Conservation (phyloP, 495 filamentous ascomycete species). For the Podospora pseudoanserina region DNA sequence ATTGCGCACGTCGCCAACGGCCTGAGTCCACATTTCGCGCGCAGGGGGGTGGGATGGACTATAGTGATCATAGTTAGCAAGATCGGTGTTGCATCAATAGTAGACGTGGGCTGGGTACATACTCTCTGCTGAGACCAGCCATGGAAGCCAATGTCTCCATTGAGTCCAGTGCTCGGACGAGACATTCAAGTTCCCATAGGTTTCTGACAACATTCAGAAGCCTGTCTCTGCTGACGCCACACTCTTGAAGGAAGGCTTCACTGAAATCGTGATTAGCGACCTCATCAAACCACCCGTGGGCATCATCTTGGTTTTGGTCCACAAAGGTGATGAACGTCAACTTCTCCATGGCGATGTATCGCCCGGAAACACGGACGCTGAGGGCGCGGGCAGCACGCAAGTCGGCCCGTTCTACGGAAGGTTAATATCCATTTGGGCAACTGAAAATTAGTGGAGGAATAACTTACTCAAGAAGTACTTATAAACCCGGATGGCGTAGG, state of each 20-base stretch:
- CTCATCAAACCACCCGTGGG: slow-evolving; percentile 42
- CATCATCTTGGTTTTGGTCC: slow-evolving; percentile 24
- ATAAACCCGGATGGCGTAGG: slow-evolving; percentile 63
- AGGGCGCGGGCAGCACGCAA: slow-evolving; percentile 65
- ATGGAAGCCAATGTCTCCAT: slow-evolving; percentile 55
- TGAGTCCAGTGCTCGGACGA: slow-evolving; percentile 62
- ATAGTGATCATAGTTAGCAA: not conserved
- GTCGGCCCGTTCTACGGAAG: slow-evolving; percentile 43
- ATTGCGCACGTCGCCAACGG: slow-evolving; percentile 36
- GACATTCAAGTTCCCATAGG: slow-evolving; percentile 69
- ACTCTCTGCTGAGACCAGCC: slow-evolving; percentile 44
- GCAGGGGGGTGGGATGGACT: slow-evolving; percentile 8
- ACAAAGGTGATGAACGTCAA: slow-evolving; percentile 23
- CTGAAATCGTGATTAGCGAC: slow-evolving; percentile 33
- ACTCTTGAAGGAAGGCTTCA: slow-evolving; percentile 35
- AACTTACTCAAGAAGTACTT: slow-evolving; percentile 68
- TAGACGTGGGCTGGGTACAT: slow-evolving; percentile 9
- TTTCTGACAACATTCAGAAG: slow-evolving; percentile 55
- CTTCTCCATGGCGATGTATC: slow-evolving; percentile 41
- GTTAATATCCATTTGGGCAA: slow-evolving; percentile 28
- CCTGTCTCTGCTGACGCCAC: slow-evolving; percentile 33
- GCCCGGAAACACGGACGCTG: slow-evolving; percentile 45
- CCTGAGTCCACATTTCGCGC: slow-evolving; percentile 45
- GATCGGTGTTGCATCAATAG: not conserved
- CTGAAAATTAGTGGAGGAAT: slow-evolving; percentile 1